These are phyloP conservation scores for Tanacetum coccineum DNA, from an alignment of 129 eudicot species.

Conservation along the genomic window DNA sequence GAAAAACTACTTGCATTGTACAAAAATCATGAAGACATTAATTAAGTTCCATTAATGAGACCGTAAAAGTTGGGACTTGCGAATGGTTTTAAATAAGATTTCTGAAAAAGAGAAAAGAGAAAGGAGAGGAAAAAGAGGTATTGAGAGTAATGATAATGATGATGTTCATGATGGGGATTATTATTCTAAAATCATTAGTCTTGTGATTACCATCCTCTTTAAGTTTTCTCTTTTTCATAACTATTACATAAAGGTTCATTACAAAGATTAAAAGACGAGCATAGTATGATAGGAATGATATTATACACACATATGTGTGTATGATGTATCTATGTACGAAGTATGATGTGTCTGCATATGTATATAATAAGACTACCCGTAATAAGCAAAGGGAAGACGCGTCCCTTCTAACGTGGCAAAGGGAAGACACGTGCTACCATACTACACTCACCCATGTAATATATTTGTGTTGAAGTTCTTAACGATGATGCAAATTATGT, in stretches of 20 bases:
- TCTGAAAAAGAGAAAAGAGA: conserved; percentile 16
- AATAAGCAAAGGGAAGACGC: too few relatives aligned
- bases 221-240: conserved; percentile 13
- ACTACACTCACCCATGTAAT: too few relatives aligned
- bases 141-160: conserved; percentile 17
- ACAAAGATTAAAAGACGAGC: too few relatives aligned
- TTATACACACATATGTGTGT: too few relatives aligned
- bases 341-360: too few relatives aligned
- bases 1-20: not conserved
- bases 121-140: conserved; percentile 24
- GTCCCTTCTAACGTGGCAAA: too few relatives aligned
- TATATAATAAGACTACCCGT: too few relatives aligned
- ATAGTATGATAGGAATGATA: not conserved
- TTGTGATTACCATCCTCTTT: conserved; percentile 41
- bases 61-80: conserved; percentile 1
- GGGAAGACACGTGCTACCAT: too few relatives aligned
- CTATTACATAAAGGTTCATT: not conserved
- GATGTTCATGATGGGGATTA: conserved; percentile 47
- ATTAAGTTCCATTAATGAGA: not conserved
- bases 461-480: too few relatives aligned
- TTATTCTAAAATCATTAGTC: conserved; percentile 59
- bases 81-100: conserved; percentile 9
- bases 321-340: too few relatives aligned
- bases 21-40: not conserved
- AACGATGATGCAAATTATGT: too few relatives aligned